Conservation (phyloP, 768 basidiomycete species). For the Podaxis rugospora region DNA sequence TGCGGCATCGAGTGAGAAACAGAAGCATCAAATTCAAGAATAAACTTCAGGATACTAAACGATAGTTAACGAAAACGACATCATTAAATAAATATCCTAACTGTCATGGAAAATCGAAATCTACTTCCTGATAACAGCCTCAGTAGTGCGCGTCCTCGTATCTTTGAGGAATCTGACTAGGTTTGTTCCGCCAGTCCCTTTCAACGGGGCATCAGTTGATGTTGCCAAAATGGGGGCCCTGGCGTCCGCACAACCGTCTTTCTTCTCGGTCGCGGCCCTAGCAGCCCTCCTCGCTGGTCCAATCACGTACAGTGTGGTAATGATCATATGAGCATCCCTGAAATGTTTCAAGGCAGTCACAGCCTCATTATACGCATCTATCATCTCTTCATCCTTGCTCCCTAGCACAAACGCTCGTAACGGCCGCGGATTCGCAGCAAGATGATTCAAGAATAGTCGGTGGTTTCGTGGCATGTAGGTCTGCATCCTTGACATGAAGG, state of each 20-base stretch:
- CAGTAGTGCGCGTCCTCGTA: conserved; percentile 64
- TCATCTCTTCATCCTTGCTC: conserved; percentile 29
- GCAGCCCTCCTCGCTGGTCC: conserved; percentile 52
- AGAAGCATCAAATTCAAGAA: no score
- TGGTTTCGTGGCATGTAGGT: conserved; percentile 84
- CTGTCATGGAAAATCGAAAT: not conserved
- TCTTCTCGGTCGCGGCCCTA: conserved; percentile 19
- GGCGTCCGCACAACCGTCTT: conserved; percentile 7
- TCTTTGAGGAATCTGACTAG: conserved; percentile 74
- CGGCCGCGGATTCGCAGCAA: conserved; percentile 55
- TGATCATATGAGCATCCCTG: conserved; percentile 75
- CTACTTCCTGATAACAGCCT: conserved; percentile 28
- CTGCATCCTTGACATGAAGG: conserved; percentile 74
- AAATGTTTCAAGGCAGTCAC: conserved; percentile 68
- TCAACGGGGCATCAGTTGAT: conserved; percentile 27
- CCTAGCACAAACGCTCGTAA: conserved; percentile 52
- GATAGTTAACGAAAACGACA: not conserved
- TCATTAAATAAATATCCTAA: not conserved
- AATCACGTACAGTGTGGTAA: conserved; percentile 76
- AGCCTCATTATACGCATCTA: conserved; percentile 62
- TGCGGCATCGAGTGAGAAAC: no score
- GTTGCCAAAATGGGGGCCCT: conserved; percentile 14
- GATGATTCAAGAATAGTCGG: conserved; percentile 68
- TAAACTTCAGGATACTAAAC: no score
- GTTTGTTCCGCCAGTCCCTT: conserved; percentile 81